A percentile compares a stretch with the other conserved stretches of the same genome.
These are phyloP conservation scores for Trichoderma cornu-damae DNA, from an alignment of 2,329 filamentous ascomycete genomes.

Conservation along the genomic window DNA sequence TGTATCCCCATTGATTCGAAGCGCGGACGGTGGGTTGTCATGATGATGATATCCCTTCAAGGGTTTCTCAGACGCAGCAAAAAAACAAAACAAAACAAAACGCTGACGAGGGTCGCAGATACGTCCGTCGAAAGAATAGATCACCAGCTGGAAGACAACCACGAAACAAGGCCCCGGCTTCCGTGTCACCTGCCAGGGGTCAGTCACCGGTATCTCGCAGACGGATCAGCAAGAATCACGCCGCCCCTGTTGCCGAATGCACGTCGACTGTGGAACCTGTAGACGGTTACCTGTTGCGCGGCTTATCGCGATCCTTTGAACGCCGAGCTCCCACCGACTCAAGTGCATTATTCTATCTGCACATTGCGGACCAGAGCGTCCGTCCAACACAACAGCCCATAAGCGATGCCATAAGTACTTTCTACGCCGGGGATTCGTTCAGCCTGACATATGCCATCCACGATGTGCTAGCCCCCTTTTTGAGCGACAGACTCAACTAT, in stretches of 20 bases:
- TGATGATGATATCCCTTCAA: not conserved
- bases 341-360: not conserved
- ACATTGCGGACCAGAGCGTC: slow-evolving; percentile 7
- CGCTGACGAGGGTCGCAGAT: not conserved
- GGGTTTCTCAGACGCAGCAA: not conserved
- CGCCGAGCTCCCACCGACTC: not conserved
- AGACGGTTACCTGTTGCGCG: not conserved
- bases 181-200: not conserved
- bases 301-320: slow-evolving; percentile 2
- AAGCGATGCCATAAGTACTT: slow-evolving; percentile 4
- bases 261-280: not conserved
- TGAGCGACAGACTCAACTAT: not conserved
- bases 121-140: slow-evolving; percentile 3
- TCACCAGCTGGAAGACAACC: not conserved
- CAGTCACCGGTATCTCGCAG: not conserved
- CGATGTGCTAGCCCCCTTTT: slow-evolving; percentile 2
- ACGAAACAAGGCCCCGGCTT: not conserved
- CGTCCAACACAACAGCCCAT: slow-evolving; percentile 2
- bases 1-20: not conserved
- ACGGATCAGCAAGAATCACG: not conserved
- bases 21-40: not conserved
- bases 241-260: not conserved
- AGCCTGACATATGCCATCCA: slow-evolving; percentile 7
- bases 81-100: too few relatives aligned
- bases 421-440: slow-evolving; percentile 3